Conservation (phyloP, 164 flowering plant genomes). For the Nelumbo lutea region DNA sequence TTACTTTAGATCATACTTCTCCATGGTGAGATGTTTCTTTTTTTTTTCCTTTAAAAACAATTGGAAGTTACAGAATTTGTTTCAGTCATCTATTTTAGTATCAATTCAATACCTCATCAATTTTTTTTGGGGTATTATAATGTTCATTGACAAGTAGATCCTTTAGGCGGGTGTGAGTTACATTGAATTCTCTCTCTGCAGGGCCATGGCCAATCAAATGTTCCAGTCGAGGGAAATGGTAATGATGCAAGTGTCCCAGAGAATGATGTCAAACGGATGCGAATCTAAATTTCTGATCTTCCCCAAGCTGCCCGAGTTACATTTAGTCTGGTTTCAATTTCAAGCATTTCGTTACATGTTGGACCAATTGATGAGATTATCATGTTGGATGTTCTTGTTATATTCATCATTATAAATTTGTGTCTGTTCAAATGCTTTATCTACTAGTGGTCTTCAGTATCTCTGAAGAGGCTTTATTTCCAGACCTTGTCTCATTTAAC, state of each 20-base stretch:
- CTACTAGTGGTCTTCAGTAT: background rate
- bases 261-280: slow-evolving; percentile 59
- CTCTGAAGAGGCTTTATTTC: background rate
- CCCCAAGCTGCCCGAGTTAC: background rate
- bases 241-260: slow-evolving; percentile 70
- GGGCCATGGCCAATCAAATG: slow-evolving; percentile 30
- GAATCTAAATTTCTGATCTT: slow-evolving; percentile 16
- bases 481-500: background rate
- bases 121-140: too few species aligned
- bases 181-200: slow-evolving; percentile 15
- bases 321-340: background rate
- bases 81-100: too few species aligned
- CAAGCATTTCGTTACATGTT: slow-evolving; percentile 4
- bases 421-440: background rate
- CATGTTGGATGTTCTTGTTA: slow-evolving; percentile 1
- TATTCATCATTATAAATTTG: slow-evolving; percentile 11
- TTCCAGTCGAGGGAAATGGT: slow-evolving; percentile 28
- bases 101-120: too few species aligned
- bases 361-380: too few species aligned
- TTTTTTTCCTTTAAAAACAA: too few species aligned
- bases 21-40: too few species aligned
- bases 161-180: too few species aligned
- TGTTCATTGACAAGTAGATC: too few species aligned
- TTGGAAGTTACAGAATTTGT: too few species aligned
- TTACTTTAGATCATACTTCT: too few species aligned